phyloP scores from a whole-genome alignment of 441 rosid genomes.

The Dalechampia spathulata region DNA sequence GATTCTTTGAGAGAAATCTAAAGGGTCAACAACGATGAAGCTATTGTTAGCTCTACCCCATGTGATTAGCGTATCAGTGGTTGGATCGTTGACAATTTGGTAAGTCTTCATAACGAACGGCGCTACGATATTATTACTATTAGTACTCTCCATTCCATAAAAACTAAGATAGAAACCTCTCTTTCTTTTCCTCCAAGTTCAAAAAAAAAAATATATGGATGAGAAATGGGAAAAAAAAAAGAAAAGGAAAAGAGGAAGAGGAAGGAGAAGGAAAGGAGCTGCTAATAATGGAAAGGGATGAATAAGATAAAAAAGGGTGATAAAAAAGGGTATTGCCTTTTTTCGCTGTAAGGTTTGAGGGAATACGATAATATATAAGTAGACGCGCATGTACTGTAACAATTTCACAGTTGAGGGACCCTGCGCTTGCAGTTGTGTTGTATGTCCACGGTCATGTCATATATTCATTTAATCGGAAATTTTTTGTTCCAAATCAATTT shows the following conservation, averaged over 20 bases:
- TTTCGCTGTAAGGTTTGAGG: no score
- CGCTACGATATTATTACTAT: constrained; percentile 34
- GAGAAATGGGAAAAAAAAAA: no score
- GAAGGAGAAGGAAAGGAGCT: neutral
- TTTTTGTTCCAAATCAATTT: no score
- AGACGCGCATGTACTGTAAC: constrained; percentile 15
- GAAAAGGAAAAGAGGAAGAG: neutral
- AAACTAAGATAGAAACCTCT: neutral
- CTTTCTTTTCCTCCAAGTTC: neutral
- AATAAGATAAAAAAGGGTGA: no score
- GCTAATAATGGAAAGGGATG: no score
- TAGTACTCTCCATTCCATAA: constrained; percentile 29
- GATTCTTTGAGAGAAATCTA: constrained; percentile 61
- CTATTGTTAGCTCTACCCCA: constrained; percentile 69
- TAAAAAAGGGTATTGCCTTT: no score
- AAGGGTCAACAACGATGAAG: constrained; percentile 70
- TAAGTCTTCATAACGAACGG: constrained; percentile 78
- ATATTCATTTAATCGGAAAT: no score
- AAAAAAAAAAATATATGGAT: no score
- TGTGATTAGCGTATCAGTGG: constrained; percentile 45
- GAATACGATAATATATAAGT: constrained; percentile 17
- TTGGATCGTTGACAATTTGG: constrained; percentile 73
- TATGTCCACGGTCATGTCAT: no score
- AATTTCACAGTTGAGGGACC: neutral
- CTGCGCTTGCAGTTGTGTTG: no score